These are phyloP conservation scores for Colletotrichum echinochloae DNA, from an alignment of 2,329 filamentous ascomycete genomes.

Conservation along the genomic window DNA sequence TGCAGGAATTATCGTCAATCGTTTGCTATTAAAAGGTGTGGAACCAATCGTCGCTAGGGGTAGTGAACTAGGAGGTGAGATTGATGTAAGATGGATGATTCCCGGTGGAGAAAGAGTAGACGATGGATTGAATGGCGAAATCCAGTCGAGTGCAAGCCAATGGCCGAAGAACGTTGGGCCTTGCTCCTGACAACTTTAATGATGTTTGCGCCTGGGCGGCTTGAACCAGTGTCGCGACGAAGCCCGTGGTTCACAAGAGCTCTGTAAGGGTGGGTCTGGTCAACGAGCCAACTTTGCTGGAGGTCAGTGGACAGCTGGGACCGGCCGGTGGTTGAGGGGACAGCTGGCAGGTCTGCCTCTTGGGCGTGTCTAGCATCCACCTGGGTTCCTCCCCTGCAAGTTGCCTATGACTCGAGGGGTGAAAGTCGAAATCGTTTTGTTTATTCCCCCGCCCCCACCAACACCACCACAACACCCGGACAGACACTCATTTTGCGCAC, in stretches of 20 bases:
- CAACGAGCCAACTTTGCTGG: constrained; percentile 5
- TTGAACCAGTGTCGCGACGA: constrained; percentile 35
- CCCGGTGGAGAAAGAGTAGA: too few relatives aligned
- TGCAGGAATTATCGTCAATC: constrained; percentile 15
- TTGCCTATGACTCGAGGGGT: constrained; percentile 26
- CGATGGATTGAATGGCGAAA: constrained; percentile 4
- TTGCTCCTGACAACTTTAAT: constrained; percentile 29
- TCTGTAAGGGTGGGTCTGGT: constrained; percentile 29
- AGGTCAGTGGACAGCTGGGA: constrained; percentile 1
- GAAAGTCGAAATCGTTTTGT: constrained; percentile 31
- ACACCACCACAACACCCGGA: constrained; percentile 30
- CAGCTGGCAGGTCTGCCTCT: not conserved
- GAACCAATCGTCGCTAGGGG: constrained; percentile 3
- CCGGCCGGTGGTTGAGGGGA: accelerated
- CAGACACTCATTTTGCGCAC: constrained; percentile 38
- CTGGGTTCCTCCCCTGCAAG: constrained; percentile 23
- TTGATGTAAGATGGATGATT: not conserved
- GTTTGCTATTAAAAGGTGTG: constrained; percentile 5
- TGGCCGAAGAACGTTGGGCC: constrained; percentile 10
- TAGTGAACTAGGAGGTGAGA: not conserved
- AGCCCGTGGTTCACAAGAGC: constrained; percentile 33
- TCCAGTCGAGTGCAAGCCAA: constrained; percentile 3
- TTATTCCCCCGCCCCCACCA: constrained; percentile 40
- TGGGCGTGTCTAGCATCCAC: constrained; percentile 19
- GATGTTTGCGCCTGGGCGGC: constrained; percentile 38